phyloP scores from a whole-genome alignment of 2,329 filamentous ascomycete species.

The Hymenoscyphus occultus region DNA sequence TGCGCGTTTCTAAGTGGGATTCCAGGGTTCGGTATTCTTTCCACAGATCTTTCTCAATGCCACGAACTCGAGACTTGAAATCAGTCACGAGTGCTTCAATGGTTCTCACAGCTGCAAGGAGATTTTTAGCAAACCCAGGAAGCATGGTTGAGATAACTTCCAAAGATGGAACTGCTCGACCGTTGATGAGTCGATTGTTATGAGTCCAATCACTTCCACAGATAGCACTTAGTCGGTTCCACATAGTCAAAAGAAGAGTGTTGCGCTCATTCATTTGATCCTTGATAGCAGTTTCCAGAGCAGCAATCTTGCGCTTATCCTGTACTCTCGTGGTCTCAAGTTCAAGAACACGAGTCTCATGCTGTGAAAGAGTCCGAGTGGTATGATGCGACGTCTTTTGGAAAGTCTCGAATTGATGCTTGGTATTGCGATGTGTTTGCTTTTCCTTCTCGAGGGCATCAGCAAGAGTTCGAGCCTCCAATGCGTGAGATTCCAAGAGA shows the following conservation, averaged over 20 bases:
- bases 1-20: constrained; percentile 71
- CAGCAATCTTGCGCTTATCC: constrained; percentile 71
- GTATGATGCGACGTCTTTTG: constrained; percentile 86
- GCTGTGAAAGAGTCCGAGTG: constrained; percentile 78
- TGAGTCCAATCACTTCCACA: constrained; percentile 93
- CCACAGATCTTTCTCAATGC: constrained; percentile 84
- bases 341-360: constrained; percentile 80
- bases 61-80: constrained; percentile 77
- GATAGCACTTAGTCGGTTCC: constrained; percentile 81
- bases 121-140: constrained; percentile 84
- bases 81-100: constrained; percentile 76
- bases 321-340: constrained; percentile 76
- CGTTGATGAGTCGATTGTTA: constrained; percentile 83
- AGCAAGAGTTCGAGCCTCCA: constrained; percentile 79
- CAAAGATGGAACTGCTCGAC: constrained; percentile 75
- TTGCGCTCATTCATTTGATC: constrained; percentile 90
- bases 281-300: constrained; percentile 73
- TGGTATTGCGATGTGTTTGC: constrained; percentile 78
- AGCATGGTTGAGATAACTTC: constrained; percentile 85
- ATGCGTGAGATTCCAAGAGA: constrained; percentile 80
- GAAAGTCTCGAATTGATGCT: constrained; percentile 81
- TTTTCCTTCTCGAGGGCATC: constrained; percentile 92
- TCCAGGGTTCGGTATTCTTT: constrained; percentile 88
- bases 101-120: constrained; percentile 80
- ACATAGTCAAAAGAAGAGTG: constrained; percentile 79